A percentile compares a stretch with the other conserved stretches of the same genome.
phyloP scores from a whole-genome alignment of 176 grass and related monocot genomes.

The Juncus effusus region DNA sequence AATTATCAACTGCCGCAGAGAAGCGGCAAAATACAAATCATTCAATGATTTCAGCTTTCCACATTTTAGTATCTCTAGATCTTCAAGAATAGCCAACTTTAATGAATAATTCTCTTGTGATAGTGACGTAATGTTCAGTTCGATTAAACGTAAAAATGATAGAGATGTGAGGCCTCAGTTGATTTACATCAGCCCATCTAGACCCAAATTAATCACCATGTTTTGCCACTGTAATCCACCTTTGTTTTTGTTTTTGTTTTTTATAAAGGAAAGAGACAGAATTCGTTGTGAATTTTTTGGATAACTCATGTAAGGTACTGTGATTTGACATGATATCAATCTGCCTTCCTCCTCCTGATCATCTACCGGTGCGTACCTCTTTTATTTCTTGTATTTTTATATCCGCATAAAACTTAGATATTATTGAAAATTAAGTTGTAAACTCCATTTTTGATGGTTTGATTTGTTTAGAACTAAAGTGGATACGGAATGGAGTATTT shows the following conservation, averaged over 20 bases:
- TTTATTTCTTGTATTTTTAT: neutral
- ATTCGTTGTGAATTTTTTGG: conserved; percentile 69
- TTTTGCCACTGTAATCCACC: neutral
- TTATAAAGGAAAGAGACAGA: conserved; percentile 61
- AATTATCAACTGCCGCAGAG: too few relatives aligned
- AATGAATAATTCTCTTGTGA: too few relatives aligned
- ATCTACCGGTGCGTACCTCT: conserved; percentile 42
- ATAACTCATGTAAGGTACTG: conserved; percentile 78
- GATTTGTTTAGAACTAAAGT: conserved; percentile 37
- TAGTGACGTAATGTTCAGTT: too few relatives aligned
- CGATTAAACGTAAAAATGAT: too few relatives aligned
- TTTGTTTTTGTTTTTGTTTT: neutral
- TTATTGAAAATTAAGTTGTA: neutral
- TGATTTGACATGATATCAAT: conserved; percentile 94
- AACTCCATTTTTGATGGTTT: neutral
- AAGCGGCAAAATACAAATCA: too few relatives aligned
- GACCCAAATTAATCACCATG: too few relatives aligned
- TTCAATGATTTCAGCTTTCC: too few relatives aligned
- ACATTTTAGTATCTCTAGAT: too few relatives aligned
- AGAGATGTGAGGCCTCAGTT: too few relatives aligned
- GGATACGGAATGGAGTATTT: conserved; percentile 68
- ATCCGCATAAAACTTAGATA: neutral
- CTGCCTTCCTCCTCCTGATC: conserved; percentile 66
- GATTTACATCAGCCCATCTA: too few relatives aligned
- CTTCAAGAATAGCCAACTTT: too few relatives aligned